phyloP scores from a whole-genome alignment of 208 protist genomes.

The Angomonas ambiguus region DNA sequence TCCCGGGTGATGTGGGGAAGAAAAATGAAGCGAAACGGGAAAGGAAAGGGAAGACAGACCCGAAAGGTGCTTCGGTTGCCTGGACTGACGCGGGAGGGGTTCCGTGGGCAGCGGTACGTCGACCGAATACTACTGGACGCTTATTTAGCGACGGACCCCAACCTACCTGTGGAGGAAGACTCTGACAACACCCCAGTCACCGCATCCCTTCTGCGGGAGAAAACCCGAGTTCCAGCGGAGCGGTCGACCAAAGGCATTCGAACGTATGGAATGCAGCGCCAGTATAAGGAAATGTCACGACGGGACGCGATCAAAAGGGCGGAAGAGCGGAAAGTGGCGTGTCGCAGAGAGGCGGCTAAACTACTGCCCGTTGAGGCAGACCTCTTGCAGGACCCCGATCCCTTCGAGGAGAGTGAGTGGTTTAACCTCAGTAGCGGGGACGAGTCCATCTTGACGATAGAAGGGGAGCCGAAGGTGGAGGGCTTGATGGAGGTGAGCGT shows the following conservation, averaged over 20 bases:
- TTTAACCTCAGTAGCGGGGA: background rate
- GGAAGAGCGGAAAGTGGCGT: background rate
- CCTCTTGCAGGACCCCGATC: background rate
- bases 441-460: background rate
- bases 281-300: background rate
- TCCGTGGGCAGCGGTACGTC: background rate
- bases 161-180: background rate
- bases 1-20: background rate
- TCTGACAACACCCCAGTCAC: background rate
- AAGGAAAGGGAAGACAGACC: background rate
- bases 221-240: background rate
- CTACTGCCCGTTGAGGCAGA: background rate
- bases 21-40: background rate
- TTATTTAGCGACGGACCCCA: background rate
- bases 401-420: background rate
- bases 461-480: slow-evolving; percentile 1
- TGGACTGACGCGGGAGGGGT: background rate
- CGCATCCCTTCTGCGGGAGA: background rate
- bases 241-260: no score
- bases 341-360: background rate
- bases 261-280: background rate
- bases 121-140: background rate
- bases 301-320: background rate
- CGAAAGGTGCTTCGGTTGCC: background rate
- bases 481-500: background rate